Percentiles rank a stretch among this genome's conserved stretches.
These are phyloP conservation scores for Onygena corvina DNA, from an alignment of 2,329 filamentous ascomycete genomes.

Conservation along the genomic window DNA sequence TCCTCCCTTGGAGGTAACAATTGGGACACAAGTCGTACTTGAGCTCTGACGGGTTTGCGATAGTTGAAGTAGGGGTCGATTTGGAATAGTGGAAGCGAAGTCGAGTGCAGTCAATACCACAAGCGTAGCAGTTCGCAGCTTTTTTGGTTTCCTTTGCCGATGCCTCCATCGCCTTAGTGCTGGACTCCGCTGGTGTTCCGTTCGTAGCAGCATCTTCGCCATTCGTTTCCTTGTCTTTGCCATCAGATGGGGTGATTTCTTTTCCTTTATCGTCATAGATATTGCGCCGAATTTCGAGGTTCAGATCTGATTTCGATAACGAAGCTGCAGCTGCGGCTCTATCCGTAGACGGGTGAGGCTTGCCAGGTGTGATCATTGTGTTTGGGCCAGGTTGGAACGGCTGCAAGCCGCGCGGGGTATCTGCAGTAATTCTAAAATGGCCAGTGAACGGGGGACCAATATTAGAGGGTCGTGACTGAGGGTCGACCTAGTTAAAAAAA, in stretches of 20 bases:
- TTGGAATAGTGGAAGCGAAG: conserved; percentile 61
- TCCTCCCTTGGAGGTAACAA: conserved; percentile 74
- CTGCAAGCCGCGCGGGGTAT: conserved; percentile 87
- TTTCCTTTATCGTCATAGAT: conserved; percentile 90
- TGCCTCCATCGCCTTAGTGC: conserved; percentile 51
- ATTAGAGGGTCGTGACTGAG: conserved; percentile 85
- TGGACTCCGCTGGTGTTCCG: conserved; percentile 43
- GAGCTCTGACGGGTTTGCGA: conserved; percentile 45
- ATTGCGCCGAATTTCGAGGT: conserved; percentile 85
- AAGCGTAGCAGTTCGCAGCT: conserved; percentile 72
- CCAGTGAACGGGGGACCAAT: conserved; percentile 95
- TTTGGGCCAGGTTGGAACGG: conserved; percentile 86
- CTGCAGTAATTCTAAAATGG: conserved; percentile 90
- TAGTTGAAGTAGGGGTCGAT: conserved; percentile 43
- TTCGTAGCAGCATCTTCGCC: conserved; percentile 64
- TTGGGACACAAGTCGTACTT: conserved; percentile 85
- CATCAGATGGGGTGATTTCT: conserved; percentile 59
- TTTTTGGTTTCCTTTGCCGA: conserved; percentile 52
- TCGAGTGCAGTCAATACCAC: conserved; percentile 75
- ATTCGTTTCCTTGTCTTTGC: conserved; percentile 51
- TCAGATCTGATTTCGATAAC: conserved; percentile 65
- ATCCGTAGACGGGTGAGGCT: conserved; percentile 57
- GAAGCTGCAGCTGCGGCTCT: conserved; percentile 53
- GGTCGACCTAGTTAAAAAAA: conserved; percentile 61
- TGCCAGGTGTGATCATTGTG: conserved; percentile 51